Evolutionary conservation across 495 filamentous ascomycete genomes (phyloP).

Genomic region (Sordaria brevicollis): DNA sequence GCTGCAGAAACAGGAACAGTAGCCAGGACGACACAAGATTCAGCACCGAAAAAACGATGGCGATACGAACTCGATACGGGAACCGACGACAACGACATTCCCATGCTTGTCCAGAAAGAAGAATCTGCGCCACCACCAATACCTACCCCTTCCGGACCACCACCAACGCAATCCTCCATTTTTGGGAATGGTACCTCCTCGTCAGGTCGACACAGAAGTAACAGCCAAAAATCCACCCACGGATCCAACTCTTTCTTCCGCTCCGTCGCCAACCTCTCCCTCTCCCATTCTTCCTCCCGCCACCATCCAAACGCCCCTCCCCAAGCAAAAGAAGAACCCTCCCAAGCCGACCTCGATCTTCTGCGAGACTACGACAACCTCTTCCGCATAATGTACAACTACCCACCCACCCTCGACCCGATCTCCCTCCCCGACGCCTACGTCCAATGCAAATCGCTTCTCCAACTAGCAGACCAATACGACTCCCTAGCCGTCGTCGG

Average conservation of each 20-base stretch:
- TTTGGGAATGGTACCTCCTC: slow-evolving; percentile 27
- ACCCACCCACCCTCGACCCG: slow-evolving; percentile 65
- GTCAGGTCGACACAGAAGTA: slow-evolving; percentile 19
- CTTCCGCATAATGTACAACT: slow-evolving; percentile 88
- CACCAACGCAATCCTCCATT: slow-evolving; percentile 20
- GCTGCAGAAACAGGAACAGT: slow-evolving; percentile 11
- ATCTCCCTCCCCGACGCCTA: slow-evolving; percentile 86
- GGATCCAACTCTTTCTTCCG: slow-evolving; percentile 68
- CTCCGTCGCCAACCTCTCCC: slow-evolving; percentile 70
- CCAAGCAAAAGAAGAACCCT: slow-evolving; percentile 18
- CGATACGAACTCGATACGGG: slow-evolving; percentile 79
- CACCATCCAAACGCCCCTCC: slow-evolving; percentile 16
- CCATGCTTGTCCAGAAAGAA: slow-evolving; percentile 80
- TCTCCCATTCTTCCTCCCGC: slow-evolving; percentile 15
- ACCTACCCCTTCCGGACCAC: background rate
- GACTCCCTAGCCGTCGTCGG: slow-evolving; percentile 82
- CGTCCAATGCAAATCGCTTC: slow-evolving; percentile 78
- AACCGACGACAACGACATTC: slow-evolving; percentile 62
- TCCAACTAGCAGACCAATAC: slow-evolving; percentile 81
- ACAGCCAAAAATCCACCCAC: slow-evolving; percentile 25
- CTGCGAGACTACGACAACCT: slow-evolving; percentile 88
- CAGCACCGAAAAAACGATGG: slow-evolving; percentile 49
- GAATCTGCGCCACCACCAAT: slow-evolving; percentile 15
- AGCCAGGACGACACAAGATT: slow-evolving; percentile 12
- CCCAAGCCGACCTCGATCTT: slow-evolving; percentile 50